Evolutionary conservation across 441 rosid genomes (phyloP), one percentile per base, ranked within the genome.

Genomic region (Adansonia grandidieri): DNA sequence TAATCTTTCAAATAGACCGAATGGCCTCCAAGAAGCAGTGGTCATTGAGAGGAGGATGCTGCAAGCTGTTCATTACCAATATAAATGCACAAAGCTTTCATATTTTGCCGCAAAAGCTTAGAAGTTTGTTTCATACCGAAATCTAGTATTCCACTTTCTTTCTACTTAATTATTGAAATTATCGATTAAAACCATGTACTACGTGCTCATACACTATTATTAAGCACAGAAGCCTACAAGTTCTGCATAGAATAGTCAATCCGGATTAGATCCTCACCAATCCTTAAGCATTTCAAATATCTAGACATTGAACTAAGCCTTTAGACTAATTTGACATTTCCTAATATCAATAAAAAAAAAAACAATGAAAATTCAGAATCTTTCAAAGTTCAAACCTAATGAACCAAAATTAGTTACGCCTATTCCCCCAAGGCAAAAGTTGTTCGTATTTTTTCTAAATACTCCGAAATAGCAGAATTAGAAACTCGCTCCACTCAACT

Each of bases 21-120:
- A 73, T 0, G 17, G 76, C 76, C 65, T 53, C 64, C 45, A 17
- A 56, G 22, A 72, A n/a, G 45, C 6, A 37, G 57, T 54, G 17
- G 51, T 54, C 71, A 66, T 19, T 17, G 28, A 9, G 28, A 8
- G 4, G 28, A 66, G 15, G 71, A 42, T 17, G 28, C 2, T n/a
- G 53, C 9, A 47, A 48, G 42, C 73, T 17, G 73, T 24, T 69
- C 17, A 47, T 22, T 13, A 50, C 6, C 42, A 48, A 48, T 2
- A 22, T 5, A 48, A 24, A 48, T 22, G 57, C 60, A 47, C 20
- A 47, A 65, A 40, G 71, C 67, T 64, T 64, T 64, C 69, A 32
- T 37, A 37, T 32, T 37, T 64, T 24, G 20, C 54, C 19, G 32
- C 15, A 37, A 42, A 66, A 42, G 51, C 14, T n/a, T 42, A 66